These are phyloP conservation scores for Wickerhamiella allomyrinae DNA, from an alignment of 805 yeast species.

Conservation along the genomic window DNA sequence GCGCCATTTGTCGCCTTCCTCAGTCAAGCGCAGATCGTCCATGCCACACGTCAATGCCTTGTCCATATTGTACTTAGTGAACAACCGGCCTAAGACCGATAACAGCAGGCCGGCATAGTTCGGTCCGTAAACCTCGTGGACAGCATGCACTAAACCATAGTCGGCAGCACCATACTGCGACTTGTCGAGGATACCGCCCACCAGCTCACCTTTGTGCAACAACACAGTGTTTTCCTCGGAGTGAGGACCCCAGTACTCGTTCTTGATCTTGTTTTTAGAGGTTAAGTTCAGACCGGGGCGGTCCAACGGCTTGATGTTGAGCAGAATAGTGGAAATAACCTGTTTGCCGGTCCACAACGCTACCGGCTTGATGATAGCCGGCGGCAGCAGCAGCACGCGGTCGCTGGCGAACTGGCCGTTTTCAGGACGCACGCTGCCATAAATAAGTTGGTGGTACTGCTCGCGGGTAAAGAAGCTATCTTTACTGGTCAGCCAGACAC, in stretches of 20 bases:
- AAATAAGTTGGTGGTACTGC: slow-evolving; percentile 81
- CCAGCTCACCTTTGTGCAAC: slow-evolving; percentile 71
- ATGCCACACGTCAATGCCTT: slow-evolving; percentile 98
- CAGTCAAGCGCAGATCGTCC: slow-evolving; percentile 92
- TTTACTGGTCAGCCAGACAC: slow-evolving; percentile 94
- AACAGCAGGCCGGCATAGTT: slow-evolving; percentile 76
- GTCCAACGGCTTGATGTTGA: slow-evolving; percentile 72
- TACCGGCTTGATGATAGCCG: slow-evolving; percentile 72
- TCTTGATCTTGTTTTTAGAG: slow-evolving; percentile 79
- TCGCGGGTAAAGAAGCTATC: slow-evolving; percentile 86
- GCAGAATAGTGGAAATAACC: slow-evolving; percentile 77
- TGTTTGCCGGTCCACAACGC: slow-evolving; percentile 98
- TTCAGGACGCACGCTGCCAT: slow-evolving; percentile 92
- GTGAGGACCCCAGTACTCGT: slow-evolving; percentile 84
- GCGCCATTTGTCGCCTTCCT: slow-evolving; percentile 85
- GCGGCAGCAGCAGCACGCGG: slow-evolving; percentile 66
- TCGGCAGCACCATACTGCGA: slow-evolving; percentile 98
- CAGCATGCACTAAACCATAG: slow-evolving; percentile 90
- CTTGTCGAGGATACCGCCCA: slow-evolving; percentile 90
- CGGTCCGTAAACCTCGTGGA: slow-evolving; percentile 92
- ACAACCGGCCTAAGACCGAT: slow-evolving; percentile 85
- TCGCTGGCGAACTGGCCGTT: slow-evolving; percentile 69
- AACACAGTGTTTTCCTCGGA: slow-evolving; percentile 77
- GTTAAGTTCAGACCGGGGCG: slow-evolving; percentile 84
- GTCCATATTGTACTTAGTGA: slow-evolving; percentile 83